Base-by-base conservation (phyloP, 2,329 filamentous ascomycete genomes). In the Xylariaceae sp. region DNA sequence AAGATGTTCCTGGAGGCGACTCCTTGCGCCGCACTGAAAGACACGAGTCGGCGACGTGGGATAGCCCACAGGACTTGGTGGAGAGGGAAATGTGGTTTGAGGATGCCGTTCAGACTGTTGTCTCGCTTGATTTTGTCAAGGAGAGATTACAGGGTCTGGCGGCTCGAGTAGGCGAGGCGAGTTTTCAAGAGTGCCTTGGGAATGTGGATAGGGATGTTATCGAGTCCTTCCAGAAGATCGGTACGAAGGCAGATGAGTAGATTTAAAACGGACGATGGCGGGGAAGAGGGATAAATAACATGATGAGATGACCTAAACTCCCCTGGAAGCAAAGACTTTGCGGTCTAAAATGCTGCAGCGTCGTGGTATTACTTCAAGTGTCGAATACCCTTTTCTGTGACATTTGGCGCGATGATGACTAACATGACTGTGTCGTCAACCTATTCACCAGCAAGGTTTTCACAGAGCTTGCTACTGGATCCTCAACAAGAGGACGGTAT, bases 171-270 rank as follows among this genome's bases (percentile, higher is more conserved):
- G 88, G 88, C 2, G 78, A 85, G 58, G 74, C 79, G 44, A 70
- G 64, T 3, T 92, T 94, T 65, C 76, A 85, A 63, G 75, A 80
- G 48, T 91, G 85, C 81, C 68, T 83, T 12, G 75, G 75, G n/a
- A 87, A 90, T 54, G 86, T 94, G 22, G 89, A 94, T 66, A 77
- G 76, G 58, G 83, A 90, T 51, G 79, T 91, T 14, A 59, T 92
- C 53, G 72, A 73, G 11, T 80, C 75, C n/a, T 92, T 90, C 63
- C 69, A 75, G 57, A 61, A 61, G 38, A 54, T 80, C 2, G 55
- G 44, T 12, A 47, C 45, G 0, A 44, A 30, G 18, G 33, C 22
- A 6, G 30, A 27, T 27, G 22, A 7, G 22, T 27, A 27, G 22
- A 27, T 4, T 27, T 27, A 7, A 27, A 27, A 7, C 22, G 22